Conservation (phyloP, 768 basidiomycete genomes). For the Omphalotus guepiniiformis region DNA sequence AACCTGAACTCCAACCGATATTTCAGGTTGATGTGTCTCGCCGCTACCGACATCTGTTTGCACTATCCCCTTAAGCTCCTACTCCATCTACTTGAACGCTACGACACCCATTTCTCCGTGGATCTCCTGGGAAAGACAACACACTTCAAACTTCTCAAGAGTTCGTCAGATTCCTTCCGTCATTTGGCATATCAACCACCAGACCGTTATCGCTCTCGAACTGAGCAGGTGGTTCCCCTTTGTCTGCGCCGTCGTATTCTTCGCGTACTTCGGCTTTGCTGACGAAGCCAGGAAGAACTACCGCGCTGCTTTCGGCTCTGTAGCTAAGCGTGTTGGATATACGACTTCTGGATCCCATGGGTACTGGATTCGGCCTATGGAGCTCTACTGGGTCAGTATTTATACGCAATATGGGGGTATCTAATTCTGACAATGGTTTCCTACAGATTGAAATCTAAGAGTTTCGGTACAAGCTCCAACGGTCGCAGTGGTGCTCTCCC, state of each 20-base stretch:
- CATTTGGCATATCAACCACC: constrained; percentile 34
- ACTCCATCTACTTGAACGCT: constrained; percentile 33
- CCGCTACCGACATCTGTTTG: constrained; percentile 40
- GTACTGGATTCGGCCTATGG: constrained; percentile 15
- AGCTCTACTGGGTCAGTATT: constrained; percentile 16
- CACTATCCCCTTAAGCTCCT: constrained; percentile 28
- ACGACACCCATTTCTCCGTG: constrained; percentile 35
- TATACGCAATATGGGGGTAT: constrained; percentile 20
- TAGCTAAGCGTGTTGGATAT: constrained; percentile 35
- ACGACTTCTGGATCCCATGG: constrained; percentile 16
- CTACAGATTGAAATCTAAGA: too few species aligned
- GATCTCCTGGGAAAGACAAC: constrained; percentile 43
- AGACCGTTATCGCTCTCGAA: constrained; percentile 28
- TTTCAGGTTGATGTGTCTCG: constrained; percentile 57
- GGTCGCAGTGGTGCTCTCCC: constrained; percentile 31
- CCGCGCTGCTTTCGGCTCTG: constrained; percentile 30
- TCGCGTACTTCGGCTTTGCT: constrained; percentile 63
- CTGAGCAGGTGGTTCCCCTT: constrained; percentile 45
- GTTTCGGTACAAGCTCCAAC: too few species aligned
- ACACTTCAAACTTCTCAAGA: constrained; percentile 41
- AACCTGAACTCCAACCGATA: constrained; percentile 40
- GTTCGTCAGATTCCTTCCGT: constrained; percentile 32
- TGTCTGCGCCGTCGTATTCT: constrained; percentile 53
- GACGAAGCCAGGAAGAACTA: constrained; percentile 58
- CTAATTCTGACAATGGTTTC: background rate